Evolutionary conservation across 2,329 filamentous ascomycete genomes (phyloP), one percentile per base, ranked within the genome.

Genomic region (Aaosphaeria arxii): DNA sequence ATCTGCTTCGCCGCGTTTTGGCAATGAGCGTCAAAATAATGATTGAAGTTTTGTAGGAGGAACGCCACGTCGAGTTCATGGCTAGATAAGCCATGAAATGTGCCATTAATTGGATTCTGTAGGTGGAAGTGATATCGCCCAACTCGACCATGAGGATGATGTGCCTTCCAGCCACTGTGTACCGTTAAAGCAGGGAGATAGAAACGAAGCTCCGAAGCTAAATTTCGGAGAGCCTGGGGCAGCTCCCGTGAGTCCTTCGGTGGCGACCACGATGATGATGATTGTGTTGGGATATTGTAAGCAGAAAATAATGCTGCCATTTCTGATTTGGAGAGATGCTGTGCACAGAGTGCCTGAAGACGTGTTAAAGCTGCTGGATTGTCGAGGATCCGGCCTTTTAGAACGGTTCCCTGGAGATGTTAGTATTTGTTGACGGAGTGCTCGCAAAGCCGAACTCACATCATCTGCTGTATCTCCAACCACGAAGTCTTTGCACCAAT

Each of bases 381-480:
- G 7, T 64, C 57, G 1, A 77, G 61, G 6, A 73, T 55, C n/a
- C 61, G 51, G 5, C 44, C 46, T 50, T 64, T 64, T 4, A 65
- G 45, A 7, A 63, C 41, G 3, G 61, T 61, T 4, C 56, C 62
- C 53, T 53, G 57, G 51, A 5, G 45, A 31, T 40, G 31, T 7
- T 28, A 2, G 9, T 28, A n/a, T 36, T 36, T 36, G 33, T 41
- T 41, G 17, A 44, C 31, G 7, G 39, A 40, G n/a, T n/a, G 11
- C 7, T 24, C 7, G 36, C 28, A 28, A 39, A 43, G 5, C 11
- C 24, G 24, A n/a, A 50, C 69, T 53, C 57, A 73, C 72, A 62
- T 80, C 77, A 50, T 74, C 70, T 43, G 70, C 63, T 38, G 72
- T 71, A 56, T 78, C 72, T 5, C 77, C 77, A 29, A 78, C 66